Conservation (phyloP, 1,284 basidiomycete species). For the Apiotrichum montevideense region DNA sequence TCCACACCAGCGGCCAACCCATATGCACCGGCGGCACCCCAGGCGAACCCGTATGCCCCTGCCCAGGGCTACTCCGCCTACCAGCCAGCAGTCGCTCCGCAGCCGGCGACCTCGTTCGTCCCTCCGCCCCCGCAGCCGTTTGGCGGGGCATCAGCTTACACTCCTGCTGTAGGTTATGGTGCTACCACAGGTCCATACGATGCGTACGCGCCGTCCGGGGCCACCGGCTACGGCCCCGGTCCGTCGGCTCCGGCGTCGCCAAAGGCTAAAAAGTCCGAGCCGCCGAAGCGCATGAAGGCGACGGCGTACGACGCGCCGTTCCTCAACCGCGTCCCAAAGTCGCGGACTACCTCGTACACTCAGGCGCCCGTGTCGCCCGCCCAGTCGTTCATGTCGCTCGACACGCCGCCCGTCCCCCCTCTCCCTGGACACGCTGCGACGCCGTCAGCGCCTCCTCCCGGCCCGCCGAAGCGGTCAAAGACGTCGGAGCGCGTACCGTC, state of each 20-base stretch:
- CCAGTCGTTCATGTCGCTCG: conserved; percentile 14
- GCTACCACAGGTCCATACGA: conserved; percentile 8
- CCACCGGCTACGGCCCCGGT: conserved; percentile 7
- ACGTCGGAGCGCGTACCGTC: background rate
- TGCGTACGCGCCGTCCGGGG: background rate
- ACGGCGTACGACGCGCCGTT: conserved; percentile 45
- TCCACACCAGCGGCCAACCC: background rate
- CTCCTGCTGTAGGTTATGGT: background rate
- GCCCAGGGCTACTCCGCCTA: background rate
- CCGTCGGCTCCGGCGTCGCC: conserved; percentile 7
- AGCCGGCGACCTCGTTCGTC: background rate
- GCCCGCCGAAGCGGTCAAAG: conserved; percentile 24
- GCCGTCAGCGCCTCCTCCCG: conserved; percentile 23
- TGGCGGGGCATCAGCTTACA: background rate
- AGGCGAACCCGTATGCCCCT: background rate
- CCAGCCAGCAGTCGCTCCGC: background rate
- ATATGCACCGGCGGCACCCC: background rate
- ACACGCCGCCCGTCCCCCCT: conserved; percentile 11
- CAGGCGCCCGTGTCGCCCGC: background rate
- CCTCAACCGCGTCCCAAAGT: conserved; percentile 11
- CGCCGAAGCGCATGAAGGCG: conserved; percentile 33
- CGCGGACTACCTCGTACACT: background rate
- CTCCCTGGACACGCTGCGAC: conserved; percentile 2
- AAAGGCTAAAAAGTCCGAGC: conserved; percentile 15
- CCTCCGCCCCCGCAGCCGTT: background rate